Percentiles rank a stretch among this genome's conserved stretches.
Conservation (phyloP, 176 grass and related monocot genomes). For the Triticum turgidum region DNA sequence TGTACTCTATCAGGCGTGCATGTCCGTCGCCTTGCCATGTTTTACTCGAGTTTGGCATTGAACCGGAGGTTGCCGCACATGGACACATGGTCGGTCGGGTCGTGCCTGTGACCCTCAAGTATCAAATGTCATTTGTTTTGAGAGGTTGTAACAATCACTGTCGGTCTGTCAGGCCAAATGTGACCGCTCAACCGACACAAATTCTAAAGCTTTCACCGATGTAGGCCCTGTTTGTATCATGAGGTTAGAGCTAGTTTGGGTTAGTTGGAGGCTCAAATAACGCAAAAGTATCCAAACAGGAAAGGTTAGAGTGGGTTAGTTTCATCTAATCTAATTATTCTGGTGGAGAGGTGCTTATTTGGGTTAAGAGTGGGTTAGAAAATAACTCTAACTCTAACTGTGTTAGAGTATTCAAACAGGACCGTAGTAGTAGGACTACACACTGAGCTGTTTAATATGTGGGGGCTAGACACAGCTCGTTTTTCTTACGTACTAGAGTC, state of each 20-base stretch:
- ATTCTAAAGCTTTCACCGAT: neutral
- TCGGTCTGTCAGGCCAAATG: neutral
- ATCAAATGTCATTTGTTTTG: neutral
- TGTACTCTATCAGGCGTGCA: neutral
- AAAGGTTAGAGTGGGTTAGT: no score
- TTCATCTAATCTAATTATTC: no score
- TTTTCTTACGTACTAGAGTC: neutral
- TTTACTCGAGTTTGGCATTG: neutral
- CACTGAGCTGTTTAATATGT: constrained; percentile 8
- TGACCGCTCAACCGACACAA: neutral
- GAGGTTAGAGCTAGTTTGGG: no score
- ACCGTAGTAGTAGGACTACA: neutral
- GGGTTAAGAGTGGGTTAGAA: no score
- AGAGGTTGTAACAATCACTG: neutral
- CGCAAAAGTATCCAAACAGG: no score
- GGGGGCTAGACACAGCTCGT: neutral
- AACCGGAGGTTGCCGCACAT: neutral
- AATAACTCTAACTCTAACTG: no score
- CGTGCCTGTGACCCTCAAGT: neutral
- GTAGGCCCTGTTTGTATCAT: no score
- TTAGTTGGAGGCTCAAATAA: no score
- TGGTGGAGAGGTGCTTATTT: no score
- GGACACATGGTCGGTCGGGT: neutral
- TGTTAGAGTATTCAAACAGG: no score
- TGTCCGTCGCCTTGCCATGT: neutral